These are phyloP conservation scores for Diplocarpon rosae DNA, from an alignment of 2,329 filamentous ascomycete genomes.

Conservation along the genomic window DNA sequence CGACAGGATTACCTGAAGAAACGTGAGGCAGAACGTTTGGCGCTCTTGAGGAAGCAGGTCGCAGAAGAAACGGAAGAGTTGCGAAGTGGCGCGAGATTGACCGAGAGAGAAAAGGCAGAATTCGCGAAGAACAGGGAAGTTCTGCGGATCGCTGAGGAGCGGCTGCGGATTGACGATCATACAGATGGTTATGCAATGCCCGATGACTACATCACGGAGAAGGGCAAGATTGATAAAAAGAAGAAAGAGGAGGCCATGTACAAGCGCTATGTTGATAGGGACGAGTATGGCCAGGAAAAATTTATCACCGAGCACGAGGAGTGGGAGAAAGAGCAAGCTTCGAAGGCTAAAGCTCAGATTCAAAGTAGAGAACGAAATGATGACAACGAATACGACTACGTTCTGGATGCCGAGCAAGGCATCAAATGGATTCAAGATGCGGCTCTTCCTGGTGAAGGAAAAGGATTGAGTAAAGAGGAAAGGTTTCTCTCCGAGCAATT, in stretches of 20 bases:
- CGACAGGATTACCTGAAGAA: conserved; percentile 92
- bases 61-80: conserved; percentile 77
- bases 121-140: conserved; percentile 84
- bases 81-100: conserved; percentile 62
- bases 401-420: conserved; percentile 81
- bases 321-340: conserved; percentile 84
- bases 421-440: conserved; percentile 76
- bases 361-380: conserved; percentile 62
- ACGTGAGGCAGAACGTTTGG: conserved; percentile 74
- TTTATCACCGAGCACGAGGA: conserved; percentile 91
- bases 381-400: conserved; percentile 79
- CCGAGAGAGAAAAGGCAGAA: conserved; percentile 70
- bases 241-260: conserved; percentile 86
- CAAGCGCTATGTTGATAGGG: conserved; percentile 77
- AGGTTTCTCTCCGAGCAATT: conserved; percentile 68
- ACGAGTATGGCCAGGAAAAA: conserved; percentile 78
- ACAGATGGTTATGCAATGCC: conserved; percentile 87
- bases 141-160: conserved; percentile 70
- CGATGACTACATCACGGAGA: conserved; percentile 90
- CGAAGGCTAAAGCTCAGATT: conserved; percentile 82
- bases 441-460: conserved; percentile 59
- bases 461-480: conserved; percentile 66
- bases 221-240: conserved; percentile 76
- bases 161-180: conserved; percentile 80
- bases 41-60: conserved; percentile 81